These are phyloP conservation scores for Tylopilus balloui DNA, from an alignment of 768 basidiomycete genomes.

Conservation along the genomic window DNA sequence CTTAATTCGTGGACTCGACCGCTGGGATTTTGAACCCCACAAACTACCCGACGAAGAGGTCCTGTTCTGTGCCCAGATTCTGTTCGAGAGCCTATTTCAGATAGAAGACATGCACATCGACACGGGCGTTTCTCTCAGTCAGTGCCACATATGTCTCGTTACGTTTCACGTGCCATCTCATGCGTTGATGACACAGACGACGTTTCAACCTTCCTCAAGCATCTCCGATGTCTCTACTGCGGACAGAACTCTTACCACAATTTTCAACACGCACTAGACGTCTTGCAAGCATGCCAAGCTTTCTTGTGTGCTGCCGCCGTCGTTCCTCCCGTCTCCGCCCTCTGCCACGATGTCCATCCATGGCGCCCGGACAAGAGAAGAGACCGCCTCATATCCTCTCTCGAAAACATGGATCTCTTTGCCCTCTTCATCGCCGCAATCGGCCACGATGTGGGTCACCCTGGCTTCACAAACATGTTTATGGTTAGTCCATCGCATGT, in stretches of 20 bases:
- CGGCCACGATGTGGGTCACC: slow-evolving; percentile 97
- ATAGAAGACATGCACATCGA: slow-evolving; percentile 69
- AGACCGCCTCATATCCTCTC: slow-evolving; percentile 35
- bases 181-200: slow-evolving; percentile 46
- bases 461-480: slow-evolving; percentile 89
- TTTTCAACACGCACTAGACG: slow-evolving; percentile 94
- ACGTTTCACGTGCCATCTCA: slow-evolving; percentile 18
- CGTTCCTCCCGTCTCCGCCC: slow-evolving; percentile 71
- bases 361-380: slow-evolving; percentile 39
- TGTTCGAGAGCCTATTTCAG: slow-evolving; percentile 83
- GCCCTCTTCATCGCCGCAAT: slow-evolving; percentile 87
- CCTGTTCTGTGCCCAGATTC: slow-evolving; percentile 70
- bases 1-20: slow-evolving; percentile 64
- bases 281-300: slow-evolving; percentile 86
- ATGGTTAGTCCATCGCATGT: slow-evolving; percentile 56
- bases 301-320: slow-evolving; percentile 77
- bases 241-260: slow-evolving; percentile 95
- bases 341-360: slow-evolving; percentile 36
- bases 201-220: slow-evolving; percentile 73
- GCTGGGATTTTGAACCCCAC: slow-evolving; percentile 91
- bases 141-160: slow-evolving; percentile 31
- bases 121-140: slow-evolving; percentile 55
- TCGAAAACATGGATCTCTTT: slow-evolving; percentile 72
- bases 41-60: slow-evolving; percentile 78
- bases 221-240: slow-evolving; percentile 90